Base-by-base conservation (phyloP, 116 monocot species). In the Iris pallida region DNA sequence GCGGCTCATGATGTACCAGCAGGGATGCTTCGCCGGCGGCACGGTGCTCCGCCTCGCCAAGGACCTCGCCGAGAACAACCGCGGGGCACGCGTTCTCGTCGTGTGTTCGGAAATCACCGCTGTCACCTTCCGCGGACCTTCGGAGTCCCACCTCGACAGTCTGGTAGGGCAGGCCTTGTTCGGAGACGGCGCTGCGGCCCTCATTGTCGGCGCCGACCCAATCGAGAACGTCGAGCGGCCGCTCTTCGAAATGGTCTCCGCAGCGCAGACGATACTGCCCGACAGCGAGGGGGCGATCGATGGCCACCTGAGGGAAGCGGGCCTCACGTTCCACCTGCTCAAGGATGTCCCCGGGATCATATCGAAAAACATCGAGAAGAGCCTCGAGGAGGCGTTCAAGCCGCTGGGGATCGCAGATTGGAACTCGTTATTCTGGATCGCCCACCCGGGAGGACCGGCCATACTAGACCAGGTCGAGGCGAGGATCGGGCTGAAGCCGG, bases 41-140 rank as follows among this genome's bases (percentile, higher is more conserved):
- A 84, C 81, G 13, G 84, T 82, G 4, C 70, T 88, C 52, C 76
- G 89, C 45, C 30, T 82, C 5, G 89, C 89, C 72, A 85, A 89
- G 54, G 85, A 89, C 68, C 14, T 85, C 11, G 79, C 84, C 1
- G 85, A 88, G 79, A 88, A 79, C 85, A 88, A 88, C 75, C 45
- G 59, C 58, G 70, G 70, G 8, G 71, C 65, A 15, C 63, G 62
- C 5, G 62, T 64, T 17, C 63, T 72, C 16, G 70, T 71, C 16
- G 70, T 71, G 1, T 71, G 70, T 30, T 71, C 70, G 2, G 70
- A 71, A 8, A 71, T 71, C 70, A 71, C 70, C 1, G 45, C 47
- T 7, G 60, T 71, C 6, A 71, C 60, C 12, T 71, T 71, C 49
- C 70, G 70, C 57, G 70, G 70, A 18, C 70, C 70, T 11, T 71